Evolutionary conservation across 331 rosid species (phyloP).

Genomic region (Quercus tomentella): DNA sequence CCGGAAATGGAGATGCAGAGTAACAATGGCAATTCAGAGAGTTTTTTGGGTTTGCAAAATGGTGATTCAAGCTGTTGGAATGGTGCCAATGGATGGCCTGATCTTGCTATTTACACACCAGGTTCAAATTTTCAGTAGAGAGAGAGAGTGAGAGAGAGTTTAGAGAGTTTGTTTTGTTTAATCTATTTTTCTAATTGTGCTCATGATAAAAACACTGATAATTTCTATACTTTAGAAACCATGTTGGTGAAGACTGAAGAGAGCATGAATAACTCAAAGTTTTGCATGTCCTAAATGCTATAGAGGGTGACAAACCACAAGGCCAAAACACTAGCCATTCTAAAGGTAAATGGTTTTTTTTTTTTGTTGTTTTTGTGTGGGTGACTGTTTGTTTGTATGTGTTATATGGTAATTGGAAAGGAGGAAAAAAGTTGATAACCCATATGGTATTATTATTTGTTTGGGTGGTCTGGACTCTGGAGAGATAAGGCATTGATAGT

Average conservation of each 20-base stretch:
- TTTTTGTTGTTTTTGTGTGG: constrained; percentile 1
- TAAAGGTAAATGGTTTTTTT: constrained; percentile 26
- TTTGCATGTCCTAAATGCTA: constrained; percentile 30
- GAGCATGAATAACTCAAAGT: constrained; percentile 19
- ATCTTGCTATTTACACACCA: constrained; percentile 85
- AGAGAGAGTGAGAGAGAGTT: constrained; percentile 1
- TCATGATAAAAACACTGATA: constrained; percentile 5
- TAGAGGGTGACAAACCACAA: constrained; percentile 24
- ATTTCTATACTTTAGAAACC: constrained; percentile 15
- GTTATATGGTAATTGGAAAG: constrained; percentile 1
- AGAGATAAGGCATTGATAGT: constrained; percentile 14
- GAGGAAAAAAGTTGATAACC: background rate
- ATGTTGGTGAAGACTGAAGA: constrained; percentile 20
- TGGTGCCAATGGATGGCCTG: constrained; percentile 67
- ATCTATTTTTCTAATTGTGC: constrained; percentile 18
- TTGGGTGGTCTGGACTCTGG: background rate
- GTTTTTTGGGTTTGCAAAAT: constrained; percentile 46
- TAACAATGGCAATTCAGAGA: constrained; percentile 27
- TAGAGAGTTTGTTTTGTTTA: constrained; percentile 12
- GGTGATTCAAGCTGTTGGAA: constrained; percentile 67
- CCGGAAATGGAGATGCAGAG: constrained; percentile 38
- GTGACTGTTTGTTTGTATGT: constrained; percentile 16
- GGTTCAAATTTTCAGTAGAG: constrained; percentile 65
- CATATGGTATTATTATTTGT: background rate
- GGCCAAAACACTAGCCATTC: constrained; percentile 25